These are phyloP conservation scores for Penicillium waksmanii DNA, from an alignment of 495 filamentous ascomycete species.

Conservation along the genomic window DNA sequence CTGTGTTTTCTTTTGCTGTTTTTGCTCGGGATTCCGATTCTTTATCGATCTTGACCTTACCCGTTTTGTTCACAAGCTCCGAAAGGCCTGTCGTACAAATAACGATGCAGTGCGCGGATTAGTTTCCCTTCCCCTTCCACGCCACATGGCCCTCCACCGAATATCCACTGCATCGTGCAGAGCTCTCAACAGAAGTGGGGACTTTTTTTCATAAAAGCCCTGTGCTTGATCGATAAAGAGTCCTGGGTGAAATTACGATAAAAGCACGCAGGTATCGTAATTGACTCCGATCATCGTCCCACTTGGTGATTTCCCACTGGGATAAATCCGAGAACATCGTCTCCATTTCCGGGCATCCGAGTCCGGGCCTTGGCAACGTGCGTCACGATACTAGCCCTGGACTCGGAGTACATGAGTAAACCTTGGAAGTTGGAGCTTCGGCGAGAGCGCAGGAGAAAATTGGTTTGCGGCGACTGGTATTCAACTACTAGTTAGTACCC, in stretches of 20 bases:
- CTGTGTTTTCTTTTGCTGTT: neutral
- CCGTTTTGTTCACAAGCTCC: constrained; percentile 3
- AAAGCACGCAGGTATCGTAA: neutral
- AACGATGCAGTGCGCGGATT: neutral
- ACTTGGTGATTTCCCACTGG: neutral
- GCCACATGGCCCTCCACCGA: neutral
- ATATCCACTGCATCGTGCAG: neutral
- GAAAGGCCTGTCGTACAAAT: neutral
- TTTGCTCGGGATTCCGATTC: neutral
- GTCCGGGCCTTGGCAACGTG: neutral
- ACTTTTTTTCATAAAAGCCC: neutral
- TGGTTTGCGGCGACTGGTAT: too few species aligned
- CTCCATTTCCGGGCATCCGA: neutral
- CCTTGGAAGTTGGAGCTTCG: too few species aligned
- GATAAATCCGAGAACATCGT: neutral
- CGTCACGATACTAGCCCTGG: too few species aligned
- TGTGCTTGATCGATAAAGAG: neutral
- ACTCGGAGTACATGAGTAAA: too few species aligned
- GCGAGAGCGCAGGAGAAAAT: too few species aligned
- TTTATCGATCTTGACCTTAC: neutral
- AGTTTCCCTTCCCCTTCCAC: neutral
- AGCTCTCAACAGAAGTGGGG: neutral
- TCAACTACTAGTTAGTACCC: too few species aligned
- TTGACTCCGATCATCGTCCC: neutral
- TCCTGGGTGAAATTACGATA: neutral